Evolutionary conservation across 164 flowering plant genomes (phyloP).

Genomic region (Piper betle): DNA sequence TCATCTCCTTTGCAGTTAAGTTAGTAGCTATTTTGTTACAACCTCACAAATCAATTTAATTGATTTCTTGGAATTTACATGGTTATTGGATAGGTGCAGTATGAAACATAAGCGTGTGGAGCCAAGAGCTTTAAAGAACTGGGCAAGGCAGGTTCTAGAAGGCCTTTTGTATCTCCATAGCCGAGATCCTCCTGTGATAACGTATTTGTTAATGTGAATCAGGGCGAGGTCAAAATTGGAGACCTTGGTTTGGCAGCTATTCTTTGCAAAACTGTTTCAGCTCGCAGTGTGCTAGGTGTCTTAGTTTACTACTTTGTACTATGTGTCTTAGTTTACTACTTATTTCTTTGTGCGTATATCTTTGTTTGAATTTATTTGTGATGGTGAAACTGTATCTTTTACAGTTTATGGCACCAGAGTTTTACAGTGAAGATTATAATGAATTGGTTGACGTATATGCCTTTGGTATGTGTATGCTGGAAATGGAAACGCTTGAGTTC

Average conservation of each 20-base stretch:
- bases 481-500: constrained; percentile 87
- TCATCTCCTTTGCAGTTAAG: background rate
- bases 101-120: constrained; percentile 89
- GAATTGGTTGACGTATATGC: constrained; percentile 98
- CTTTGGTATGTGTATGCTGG: constrained; percentile 95
- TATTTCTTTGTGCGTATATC: no score
- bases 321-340: background rate
- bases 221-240: constrained; percentile 91
- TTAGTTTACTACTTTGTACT: constrained; percentile 20
- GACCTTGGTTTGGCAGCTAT: constrained; percentile 89
- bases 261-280: constrained; percentile 59
- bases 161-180: constrained; percentile 31
- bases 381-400: constrained; percentile 22
- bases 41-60: background rate
- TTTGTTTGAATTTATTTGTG: background rate
- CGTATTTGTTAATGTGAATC: constrained; percentile 91
- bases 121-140: constrained; percentile 82
- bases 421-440: constrained; percentile 93
- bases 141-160: constrained; percentile 91
- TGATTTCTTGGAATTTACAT: no score
- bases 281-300: constrained; percentile 56
- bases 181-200: constrained; percentile 36
- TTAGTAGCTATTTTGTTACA: constrained; percentile 2
- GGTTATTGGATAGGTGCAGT: constrained; percentile 44
- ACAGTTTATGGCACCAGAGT: constrained; percentile 98